Base-by-base conservation (phyloP, 495 filamentous ascomycete genomes). In the Mytilinidion resinicola region DNA sequence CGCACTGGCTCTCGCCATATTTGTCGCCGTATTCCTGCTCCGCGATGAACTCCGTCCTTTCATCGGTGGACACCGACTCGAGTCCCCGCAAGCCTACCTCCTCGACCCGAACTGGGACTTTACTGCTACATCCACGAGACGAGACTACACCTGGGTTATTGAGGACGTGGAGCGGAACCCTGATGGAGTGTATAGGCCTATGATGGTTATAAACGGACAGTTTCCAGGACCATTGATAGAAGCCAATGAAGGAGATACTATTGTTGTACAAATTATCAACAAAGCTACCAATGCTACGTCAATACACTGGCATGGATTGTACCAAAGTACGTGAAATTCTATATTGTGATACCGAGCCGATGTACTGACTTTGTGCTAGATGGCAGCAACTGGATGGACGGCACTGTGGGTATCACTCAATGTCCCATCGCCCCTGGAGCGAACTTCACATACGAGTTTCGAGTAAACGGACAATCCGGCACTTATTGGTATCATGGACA, bases 131-230 rank as follows among this genome's bases (percentile, higher is more conserved):
- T 72, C 71, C 5, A 73, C 70, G 49, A 68, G 67, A 9, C 68
- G 79, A 53, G 69, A 73, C 52, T 82, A 78, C 57, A 61, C 75
- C 56, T 82, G 76, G 76, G 74, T 62, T 8, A 74, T 82, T 42
- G 53, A 68, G n/a, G 77, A 80, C 46, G 71, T 71, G 37, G 73
- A 75, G 19, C 74, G 72, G 25, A 78, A 76, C 51, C 81, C 82
- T 3, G 80, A 83, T 59, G 71, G 71, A n/a, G 70, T 82, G 12
- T 73, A 63, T 33, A 73, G 79, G 25, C 72, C 68, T 19, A 76
- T 81, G 74, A 68, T 78, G 42, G 38, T 63, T 21, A 61, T 67
- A 52, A 67, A 67, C 41, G 55, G 36, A 3, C 59, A 57, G 55
- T 67, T 63, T 37, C 64, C 64, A n/a, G 61, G 61, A 10, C 64